Conservation (phyloP, 371 early-diverging fungal genomes). For the Mortierella sp. region DNA sequence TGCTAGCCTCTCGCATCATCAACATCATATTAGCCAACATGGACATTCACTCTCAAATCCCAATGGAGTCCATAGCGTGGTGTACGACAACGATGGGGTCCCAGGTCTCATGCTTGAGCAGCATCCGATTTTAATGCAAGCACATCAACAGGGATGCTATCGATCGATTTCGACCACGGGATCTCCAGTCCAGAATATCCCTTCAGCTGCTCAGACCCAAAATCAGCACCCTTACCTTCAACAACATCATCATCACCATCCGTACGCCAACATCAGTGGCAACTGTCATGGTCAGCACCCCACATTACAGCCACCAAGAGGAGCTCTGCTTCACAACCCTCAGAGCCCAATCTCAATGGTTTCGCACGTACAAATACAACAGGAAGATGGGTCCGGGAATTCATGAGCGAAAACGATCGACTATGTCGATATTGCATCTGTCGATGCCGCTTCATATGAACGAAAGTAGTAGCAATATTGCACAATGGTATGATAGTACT, state of each 20-base stretch:
- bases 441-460: neutral
- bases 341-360: neutral
- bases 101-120: neutral
- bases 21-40: neutral
- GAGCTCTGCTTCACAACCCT: neutral
- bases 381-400: neutral
- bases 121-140: no score
- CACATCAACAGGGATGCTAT: no score
- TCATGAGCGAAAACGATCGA: slow-evolving; percentile 6
- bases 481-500: no score
- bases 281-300: neutral
- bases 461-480: no score
- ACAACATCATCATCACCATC: no score
- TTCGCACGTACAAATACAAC: neutral
- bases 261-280: no score
- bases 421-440: slow-evolving; percentile 13
- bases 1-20: no score
- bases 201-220: no score
- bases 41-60: neutral
- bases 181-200: no score
- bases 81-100: neutral
- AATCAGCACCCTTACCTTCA: no score
- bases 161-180: no score
- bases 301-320: neutral
- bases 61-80: neutral